These are phyloP conservation scores for Aspergillus melleus DNA, from an alignment of 2,329 filamentous ascomycete species.

Conservation along the genomic window DNA sequence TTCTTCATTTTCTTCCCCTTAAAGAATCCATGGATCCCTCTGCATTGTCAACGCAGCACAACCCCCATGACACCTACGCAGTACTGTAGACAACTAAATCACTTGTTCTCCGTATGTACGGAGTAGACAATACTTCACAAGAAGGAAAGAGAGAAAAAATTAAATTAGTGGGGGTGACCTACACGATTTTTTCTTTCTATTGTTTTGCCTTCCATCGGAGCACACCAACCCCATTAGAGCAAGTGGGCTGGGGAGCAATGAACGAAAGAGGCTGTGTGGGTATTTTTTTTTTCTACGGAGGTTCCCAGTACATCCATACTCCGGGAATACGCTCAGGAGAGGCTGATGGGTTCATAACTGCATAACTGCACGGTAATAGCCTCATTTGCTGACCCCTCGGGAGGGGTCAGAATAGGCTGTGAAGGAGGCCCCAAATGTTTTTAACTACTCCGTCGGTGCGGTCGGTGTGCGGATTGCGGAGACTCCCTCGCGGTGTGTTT, in stretches of 20 bases:
- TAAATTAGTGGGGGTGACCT: not conserved
- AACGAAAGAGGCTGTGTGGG: slow-evolving; percentile 4
- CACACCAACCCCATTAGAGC: slow-evolving; percentile 2
- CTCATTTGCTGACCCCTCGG: slow-evolving; percentile 1
- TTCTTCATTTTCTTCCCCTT: too few relatives aligned
- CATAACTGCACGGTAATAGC: not conserved
- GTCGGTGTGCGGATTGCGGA: not conserved
- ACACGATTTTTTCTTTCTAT: not conserved
- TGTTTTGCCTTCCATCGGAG: not conserved
- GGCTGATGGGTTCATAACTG: not conserved
- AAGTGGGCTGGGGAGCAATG: slow-evolving; percentile 2
- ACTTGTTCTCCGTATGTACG: not conserved
- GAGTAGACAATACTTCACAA: not conserved
- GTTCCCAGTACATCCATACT: too few relatives aligned
- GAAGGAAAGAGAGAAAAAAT: not conserved
- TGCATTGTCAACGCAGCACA: too few relatives aligned
- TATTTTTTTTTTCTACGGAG: not conserved
- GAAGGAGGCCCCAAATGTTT: not conserved
- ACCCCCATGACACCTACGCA: too few relatives aligned
- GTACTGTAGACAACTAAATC: too few relatives aligned
- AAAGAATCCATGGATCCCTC: too few relatives aligned
- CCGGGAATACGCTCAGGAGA: not conserved
- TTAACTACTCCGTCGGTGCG: not conserved
- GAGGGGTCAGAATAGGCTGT: not conserved
- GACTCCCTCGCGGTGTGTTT: not conserved